Base-by-base conservation (phyloP, 768 basidiomycete species). In the Infundibulicybe gibba region DNA sequence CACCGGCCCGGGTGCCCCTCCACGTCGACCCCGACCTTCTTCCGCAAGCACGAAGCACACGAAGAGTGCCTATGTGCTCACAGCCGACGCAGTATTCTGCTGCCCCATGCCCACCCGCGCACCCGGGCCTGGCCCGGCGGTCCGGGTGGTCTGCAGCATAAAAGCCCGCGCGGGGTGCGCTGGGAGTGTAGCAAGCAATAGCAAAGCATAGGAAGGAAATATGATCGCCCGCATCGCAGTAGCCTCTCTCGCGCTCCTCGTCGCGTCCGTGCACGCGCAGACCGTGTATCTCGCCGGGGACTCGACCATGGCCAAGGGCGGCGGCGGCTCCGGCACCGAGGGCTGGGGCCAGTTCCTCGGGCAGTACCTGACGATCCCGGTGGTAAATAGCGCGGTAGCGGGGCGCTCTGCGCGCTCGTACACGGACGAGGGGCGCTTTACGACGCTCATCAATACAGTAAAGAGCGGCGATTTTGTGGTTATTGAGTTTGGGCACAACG, bases 211-310 rank as follows among this genome's bases (percentile, higher is more conserved):
- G 25, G 25, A 8, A 25, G 25, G n/a, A 15, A 38, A 19, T 6
- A 58, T 56, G 57, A 43, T 57, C 13, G 13, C 50, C 19, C 50
- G 50, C 47, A 13, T 53, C 32, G 17, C 46, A 13, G 19, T 48
- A 16, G 32, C 44, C n/a, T 40, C 54, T 20, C 32, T 54, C 41
- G 38, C 52, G 14, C 19, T 44, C 45, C 6, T 49, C 49, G 35
- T 47, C 38, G 38, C 49, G 5, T 40, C 47, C 40, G 58, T 54
- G 33, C 52, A 45, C 49, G 64, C 58, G 8, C 69, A 71, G 48
- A 72, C 67, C 13, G 62, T 75, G 12, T 74, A 72, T 46, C 49
- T 73, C 35, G 72, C 71, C 0, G 72, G 74, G 8, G 72, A 75
- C 51, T 70, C 68, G 9, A 75, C 71, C 3, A 72, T 72, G 74